phyloP scores from a whole-genome alignment of 2,329 filamentous ascomycete species.

The Exophiala lecanii-corni region DNA sequence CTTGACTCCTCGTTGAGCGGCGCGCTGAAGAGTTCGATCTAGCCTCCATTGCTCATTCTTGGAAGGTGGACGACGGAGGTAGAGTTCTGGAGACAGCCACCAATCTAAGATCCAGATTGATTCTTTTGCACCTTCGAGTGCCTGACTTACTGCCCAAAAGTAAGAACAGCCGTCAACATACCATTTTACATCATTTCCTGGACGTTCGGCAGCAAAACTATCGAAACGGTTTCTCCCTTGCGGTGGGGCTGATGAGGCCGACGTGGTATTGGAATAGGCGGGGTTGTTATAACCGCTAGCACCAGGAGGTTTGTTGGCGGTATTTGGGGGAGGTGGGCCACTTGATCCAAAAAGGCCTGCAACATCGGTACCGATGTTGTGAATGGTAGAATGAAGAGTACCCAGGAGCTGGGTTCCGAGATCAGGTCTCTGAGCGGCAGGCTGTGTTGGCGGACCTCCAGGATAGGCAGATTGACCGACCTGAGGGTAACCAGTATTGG shows the following conservation, averaged over 20 bases:
- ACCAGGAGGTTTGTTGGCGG: conserved; percentile 7
- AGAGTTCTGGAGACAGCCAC: conserved; percentile 85
- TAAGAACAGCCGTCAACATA: conserved; percentile 77
- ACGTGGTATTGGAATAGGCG: conserved; percentile 9
- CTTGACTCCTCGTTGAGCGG: conserved; percentile 77
- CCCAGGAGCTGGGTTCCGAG: conserved; percentile 42
- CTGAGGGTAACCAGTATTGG: conserved; percentile 11
- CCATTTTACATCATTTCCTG: conserved; percentile 72
- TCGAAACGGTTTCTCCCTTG: conserved; percentile 41
- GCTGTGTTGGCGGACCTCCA: conserved; percentile 22
- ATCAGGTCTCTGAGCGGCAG: conserved; percentile 21
- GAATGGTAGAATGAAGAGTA: conserved; percentile 46
- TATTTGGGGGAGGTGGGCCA: conserved; percentile 30
- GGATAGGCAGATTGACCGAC: conserved; percentile 16
- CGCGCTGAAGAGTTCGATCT: conserved; percentile 75
- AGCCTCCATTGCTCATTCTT: conserved; percentile 78
- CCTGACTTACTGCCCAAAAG: conserved; percentile 76
- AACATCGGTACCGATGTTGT: conserved; percentile 44
- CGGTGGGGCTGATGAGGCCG: background rate
- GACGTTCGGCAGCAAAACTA: conserved; percentile 65
- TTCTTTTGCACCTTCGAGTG: conserved; percentile 67
- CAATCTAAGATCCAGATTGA: conserved; percentile 79
- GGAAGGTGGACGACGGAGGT: conserved; percentile 71
- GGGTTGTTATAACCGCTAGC: conserved; percentile 8
- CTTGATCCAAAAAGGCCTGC: conserved; percentile 38